Evolutionary conservation across 2,329 filamentous ascomycete genomes (phyloP).

Genomic region (Fusarium sp.): DNA sequence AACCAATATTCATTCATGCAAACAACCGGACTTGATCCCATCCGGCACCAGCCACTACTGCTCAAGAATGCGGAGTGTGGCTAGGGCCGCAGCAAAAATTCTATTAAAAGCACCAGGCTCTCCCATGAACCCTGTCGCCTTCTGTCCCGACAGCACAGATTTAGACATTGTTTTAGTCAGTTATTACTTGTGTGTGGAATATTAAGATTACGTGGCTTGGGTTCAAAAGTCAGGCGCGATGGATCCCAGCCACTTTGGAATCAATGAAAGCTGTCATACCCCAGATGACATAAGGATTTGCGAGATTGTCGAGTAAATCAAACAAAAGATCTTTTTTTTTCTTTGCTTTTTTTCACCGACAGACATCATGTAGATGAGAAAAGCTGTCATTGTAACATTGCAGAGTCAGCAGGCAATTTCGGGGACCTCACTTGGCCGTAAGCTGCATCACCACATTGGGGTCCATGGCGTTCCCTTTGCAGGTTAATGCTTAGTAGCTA

Average conservation of each 20-base stretch:
- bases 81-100: background rate
- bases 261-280: background rate
- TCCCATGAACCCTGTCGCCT: background rate
- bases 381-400: background rate
- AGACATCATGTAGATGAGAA: background rate
- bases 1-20: background rate
- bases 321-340: background rate
- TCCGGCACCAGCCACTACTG: background rate
- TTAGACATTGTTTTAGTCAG: background rate
- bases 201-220: background rate
- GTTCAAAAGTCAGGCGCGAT: background rate
- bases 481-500: conserved; percentile 2
- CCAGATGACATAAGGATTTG: background rate
- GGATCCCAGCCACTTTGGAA: background rate
- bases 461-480: background rate
- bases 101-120: background rate
- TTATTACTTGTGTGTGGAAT: background rate
- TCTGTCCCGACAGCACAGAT: background rate
- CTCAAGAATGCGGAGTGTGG: background rate
- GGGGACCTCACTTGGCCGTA: background rate
- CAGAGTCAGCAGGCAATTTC: background rate
- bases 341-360: background rate
- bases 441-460: background rate
- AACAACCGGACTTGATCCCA: background rate
- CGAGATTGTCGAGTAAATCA: background rate